Conservation (phyloP, 192 early-diverging fungal species). For the Coemansia sp. region DNA sequence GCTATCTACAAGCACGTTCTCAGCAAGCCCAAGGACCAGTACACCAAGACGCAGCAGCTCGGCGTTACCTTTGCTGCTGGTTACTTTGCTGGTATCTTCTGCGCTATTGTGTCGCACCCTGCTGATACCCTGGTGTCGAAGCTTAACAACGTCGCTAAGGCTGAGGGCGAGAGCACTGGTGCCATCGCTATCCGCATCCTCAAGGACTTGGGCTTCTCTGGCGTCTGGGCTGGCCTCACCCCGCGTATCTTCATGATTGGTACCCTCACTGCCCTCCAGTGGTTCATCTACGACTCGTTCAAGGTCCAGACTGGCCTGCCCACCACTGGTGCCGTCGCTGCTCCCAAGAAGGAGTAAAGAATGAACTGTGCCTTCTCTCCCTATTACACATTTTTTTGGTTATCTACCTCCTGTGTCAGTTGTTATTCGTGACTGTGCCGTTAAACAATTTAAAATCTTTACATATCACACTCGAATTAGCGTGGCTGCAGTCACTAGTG, state of each 20-base stretch:
- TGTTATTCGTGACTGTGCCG: background rate
- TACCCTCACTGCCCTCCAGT: conserved; percentile 85
- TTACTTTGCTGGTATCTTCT: conserved; percentile 86
- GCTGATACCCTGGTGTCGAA: conserved; percentile 82
- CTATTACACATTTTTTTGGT: background rate
- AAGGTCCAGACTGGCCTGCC: conserved; percentile 72
- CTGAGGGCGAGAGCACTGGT: conserved; percentile 60
- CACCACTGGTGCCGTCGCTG: conserved; percentile 62
- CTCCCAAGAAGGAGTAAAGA: conserved; percentile 54
- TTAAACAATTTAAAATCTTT: background rate
- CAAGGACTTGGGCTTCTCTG: conserved; percentile 66
- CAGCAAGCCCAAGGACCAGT: conserved; percentile 67
- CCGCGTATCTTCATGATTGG: conserved; percentile 93
- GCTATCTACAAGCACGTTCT: conserved; percentile 65
- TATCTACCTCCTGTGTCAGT: background rate
- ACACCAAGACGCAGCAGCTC: conserved; percentile 72
- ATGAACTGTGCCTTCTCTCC: background rate
- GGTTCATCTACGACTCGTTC: conserved; percentile 83
- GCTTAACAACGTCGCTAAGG: conserved; percentile 64
- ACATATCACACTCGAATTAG: background rate
- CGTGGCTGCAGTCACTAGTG: background rate
- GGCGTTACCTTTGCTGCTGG: conserved; percentile 82
- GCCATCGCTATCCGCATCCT: conserved; percentile 53
- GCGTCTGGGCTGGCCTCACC: conserved; percentile 78
- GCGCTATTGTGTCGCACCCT: conserved; percentile 89